Evolutionary conservation across 495 filamentous ascomycete species (phyloP).

Genomic region (Aspergillus heteromorphus): DNA sequence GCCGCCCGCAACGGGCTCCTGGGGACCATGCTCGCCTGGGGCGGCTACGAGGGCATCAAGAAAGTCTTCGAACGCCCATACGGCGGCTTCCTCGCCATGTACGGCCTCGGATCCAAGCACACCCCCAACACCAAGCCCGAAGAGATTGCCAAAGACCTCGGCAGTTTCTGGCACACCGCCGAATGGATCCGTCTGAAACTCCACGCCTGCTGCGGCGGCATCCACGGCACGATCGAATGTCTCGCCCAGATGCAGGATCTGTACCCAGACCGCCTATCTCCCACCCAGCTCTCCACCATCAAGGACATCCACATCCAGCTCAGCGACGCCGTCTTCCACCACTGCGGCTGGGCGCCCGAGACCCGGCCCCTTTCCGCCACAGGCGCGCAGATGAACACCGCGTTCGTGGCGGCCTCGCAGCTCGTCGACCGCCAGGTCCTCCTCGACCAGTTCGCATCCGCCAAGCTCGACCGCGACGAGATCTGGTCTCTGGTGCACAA

Average conservation of each 20-base stretch:
- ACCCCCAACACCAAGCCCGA: slow-evolving; percentile 23
- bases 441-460: slow-evolving; percentile 24
- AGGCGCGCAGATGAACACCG: slow-evolving; percentile 40
- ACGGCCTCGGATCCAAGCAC: slow-evolving; percentile 27
- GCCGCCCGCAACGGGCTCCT: slow-evolving; percentile 41
- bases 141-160: slow-evolving; percentile 30
- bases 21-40: slow-evolving; percentile 30
- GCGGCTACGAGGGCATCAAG: slow-evolving; percentile 39
- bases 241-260: slow-evolving; percentile 20
- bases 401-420: background rate
- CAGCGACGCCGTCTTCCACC: slow-evolving; percentile 25
- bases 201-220: slow-evolving; percentile 35
- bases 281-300: slow-evolving; percentile 9
- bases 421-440: slow-evolving; percentile 28
- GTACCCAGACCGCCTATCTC: slow-evolving; percentile 19
- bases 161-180: slow-evolving; percentile 32
- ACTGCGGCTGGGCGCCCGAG: slow-evolving; percentile 34
- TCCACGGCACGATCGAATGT: slow-evolving; percentile 28
- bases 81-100: slow-evolving; percentile 38
- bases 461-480: slow-evolving; percentile 31
- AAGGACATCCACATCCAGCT: slow-evolving; percentile 25
- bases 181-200: slow-evolving; percentile 33
- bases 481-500: slow-evolving; percentile 35
- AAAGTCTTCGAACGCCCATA: slow-evolving; percentile 39
- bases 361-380: slow-evolving; percentile 29